These are phyloP conservation scores for Pulveroboletus ravenelii DNA, from an alignment of 768 basidiomycete genomes.

Conservation along the genomic window DNA sequence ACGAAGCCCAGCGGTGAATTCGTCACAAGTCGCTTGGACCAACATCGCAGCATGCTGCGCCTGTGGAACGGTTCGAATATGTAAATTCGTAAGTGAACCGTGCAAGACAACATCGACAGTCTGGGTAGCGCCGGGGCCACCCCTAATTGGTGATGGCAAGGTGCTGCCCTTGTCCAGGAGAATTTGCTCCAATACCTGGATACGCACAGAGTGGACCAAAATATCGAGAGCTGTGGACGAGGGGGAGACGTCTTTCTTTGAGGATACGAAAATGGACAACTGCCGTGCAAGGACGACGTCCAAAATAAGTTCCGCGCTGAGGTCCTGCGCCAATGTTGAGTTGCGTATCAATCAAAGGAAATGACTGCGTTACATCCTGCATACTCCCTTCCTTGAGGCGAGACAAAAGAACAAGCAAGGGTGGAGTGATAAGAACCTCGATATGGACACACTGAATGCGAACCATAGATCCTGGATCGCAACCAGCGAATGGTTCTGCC, in stretches of 20 bases:
- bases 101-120: constrained; percentile 18
- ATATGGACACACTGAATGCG: constrained; percentile 40
- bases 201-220: constrained; percentile 34
- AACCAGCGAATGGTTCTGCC: neutral
- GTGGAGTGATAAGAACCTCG: constrained; percentile 50
- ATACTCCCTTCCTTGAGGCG: constrained; percentile 46
- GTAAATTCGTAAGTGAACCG: constrained; percentile 13
- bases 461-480: constrained; percentile 11
- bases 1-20: constrained; percentile 14
- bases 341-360: neutral
- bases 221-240: constrained; percentile 38
- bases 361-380: constrained; percentile 36
- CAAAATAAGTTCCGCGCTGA: constrained; percentile 37
- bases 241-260: constrained; percentile 7
- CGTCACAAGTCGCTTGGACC: constrained; percentile 10
- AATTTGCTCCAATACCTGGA: constrained; percentile 49
- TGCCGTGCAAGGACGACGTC: constrained; percentile 41
- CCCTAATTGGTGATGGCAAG: neutral
- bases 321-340: constrained; percentile 25
- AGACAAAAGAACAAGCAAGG: constrained; percentile 42
- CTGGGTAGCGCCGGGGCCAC: constrained; percentile 2
- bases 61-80: constrained; percentile 10
- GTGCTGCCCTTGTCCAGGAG: constrained; percentile 4
- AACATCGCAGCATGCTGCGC: neutral
- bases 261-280: constrained; percentile 31